Evolutionary conservation across 148 eudicot species (phyloP).

Genomic region (Camellia japonica): DNA sequence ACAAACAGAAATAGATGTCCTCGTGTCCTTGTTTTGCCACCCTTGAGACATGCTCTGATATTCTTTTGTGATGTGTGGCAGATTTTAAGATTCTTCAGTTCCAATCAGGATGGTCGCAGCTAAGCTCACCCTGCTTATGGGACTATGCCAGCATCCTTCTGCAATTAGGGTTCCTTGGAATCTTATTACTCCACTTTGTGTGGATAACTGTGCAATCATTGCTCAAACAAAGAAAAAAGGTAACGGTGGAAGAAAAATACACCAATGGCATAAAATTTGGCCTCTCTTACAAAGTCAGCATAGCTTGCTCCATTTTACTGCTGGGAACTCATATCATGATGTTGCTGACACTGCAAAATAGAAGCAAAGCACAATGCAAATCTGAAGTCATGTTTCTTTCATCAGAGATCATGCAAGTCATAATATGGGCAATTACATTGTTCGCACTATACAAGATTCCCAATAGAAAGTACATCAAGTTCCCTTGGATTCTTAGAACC

Average conservation of each 20-base stretch:
- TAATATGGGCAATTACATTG: conserved; percentile 52
- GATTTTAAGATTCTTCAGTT: conserved; percentile 33
- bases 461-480: conserved; percentile 20
- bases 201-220: conserved; percentile 32
- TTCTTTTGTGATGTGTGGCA: conserved; percentile 26
- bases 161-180: conserved; percentile 53
- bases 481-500: conserved; percentile 63
- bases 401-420: conserved; percentile 54
- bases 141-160: conserved; percentile 57
- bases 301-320: conserved; percentile 49
- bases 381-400: conserved; percentile 30
- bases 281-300: conserved; percentile 44
- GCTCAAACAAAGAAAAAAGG: conserved; percentile 37
- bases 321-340: conserved; percentile 42
- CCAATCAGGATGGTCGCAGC: conserved; percentile 39
- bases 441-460: conserved; percentile 36
- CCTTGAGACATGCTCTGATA: neutral
- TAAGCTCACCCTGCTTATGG: conserved; percentile 56
- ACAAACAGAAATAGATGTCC: neutral
- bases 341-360: conserved; percentile 35
- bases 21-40: neutral
- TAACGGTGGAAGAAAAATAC: conserved; percentile 27
- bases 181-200: conserved; percentile 39
- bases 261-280: conserved; percentile 26
- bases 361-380: conserved; percentile 34